Percentiles rank a stretch among this genome's conserved stretches.
phyloP scores from a whole-genome alignment of 192 early-diverging fungal species.

The Anaeromyces robustus region DNA sequence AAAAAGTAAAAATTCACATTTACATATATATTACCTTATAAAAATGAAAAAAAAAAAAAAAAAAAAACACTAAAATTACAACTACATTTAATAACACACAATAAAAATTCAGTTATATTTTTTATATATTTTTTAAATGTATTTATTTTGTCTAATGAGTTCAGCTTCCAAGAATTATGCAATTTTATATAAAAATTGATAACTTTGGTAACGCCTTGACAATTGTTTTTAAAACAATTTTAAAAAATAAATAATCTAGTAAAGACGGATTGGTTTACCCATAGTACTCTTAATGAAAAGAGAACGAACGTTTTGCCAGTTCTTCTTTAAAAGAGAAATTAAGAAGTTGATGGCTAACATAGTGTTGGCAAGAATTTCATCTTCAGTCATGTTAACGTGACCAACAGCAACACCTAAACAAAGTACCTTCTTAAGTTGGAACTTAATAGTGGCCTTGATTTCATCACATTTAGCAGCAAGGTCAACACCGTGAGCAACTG shows the following conservation, averaged over 20 bases:
- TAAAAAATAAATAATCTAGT: not conserved
- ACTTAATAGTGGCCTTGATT: constrained; percentile 95
- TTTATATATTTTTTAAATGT: not conserved
- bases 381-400: constrained; percentile 86
- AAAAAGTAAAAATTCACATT: no score
- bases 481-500: constrained; percentile 76
- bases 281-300: constrained; percentile 48
- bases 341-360: constrained; percentile 98
- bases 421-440: constrained; percentile 98
- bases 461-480: constrained; percentile 77
- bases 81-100: no score
- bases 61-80: no score
- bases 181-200: not conserved
- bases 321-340: constrained; percentile 94
- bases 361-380: constrained; percentile 88
- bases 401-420: constrained; percentile 95
- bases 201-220: not conserved
- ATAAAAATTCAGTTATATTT: no score
- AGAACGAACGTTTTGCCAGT: constrained; percentile 99
- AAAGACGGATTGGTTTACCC: not conserved
- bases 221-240: not conserved
- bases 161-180: not conserved
- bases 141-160: not conserved
- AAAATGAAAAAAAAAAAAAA: no score
- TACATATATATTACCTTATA: no score